Evolutionary conservation across 352 stramenopile genomes (phyloP).

Genomic region (Phytophthora aleatoria): DNA sequence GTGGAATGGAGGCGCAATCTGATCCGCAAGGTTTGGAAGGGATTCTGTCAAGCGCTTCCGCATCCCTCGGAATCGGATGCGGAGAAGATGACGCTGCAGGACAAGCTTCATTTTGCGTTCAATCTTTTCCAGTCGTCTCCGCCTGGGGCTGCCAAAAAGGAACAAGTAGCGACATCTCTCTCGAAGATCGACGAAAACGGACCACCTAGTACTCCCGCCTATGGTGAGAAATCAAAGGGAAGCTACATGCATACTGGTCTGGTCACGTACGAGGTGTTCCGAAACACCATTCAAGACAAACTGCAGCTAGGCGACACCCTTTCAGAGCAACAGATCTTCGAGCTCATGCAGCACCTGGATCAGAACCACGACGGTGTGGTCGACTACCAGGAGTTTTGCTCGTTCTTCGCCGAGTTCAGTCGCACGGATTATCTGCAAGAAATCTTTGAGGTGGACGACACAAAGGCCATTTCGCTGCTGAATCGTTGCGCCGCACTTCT

Average conservation of each 20-base stretch:
- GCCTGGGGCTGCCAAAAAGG: conserved; percentile 25
- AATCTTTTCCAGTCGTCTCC: conserved; percentile 57
- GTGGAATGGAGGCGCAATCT: conserved; percentile 73
- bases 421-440: conserved; percentile 73
- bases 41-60: conserved; percentile 63
- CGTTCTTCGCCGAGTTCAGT: conserved; percentile 86
- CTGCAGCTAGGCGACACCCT: conserved; percentile 64
- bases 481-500: conserved; percentile 67
- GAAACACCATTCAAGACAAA: conserved; percentile 67
- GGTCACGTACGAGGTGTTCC: conserved; percentile 83
- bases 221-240: conserved; percentile 35
- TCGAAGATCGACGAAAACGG: conserved; percentile 12
- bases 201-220: not conserved
- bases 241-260: conserved; percentile 55
- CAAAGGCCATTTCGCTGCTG: conserved; percentile 69
- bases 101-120: conserved; percentile 76
- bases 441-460: conserved; percentile 79
- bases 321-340: conserved; percentile 91
- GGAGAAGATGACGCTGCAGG: conserved; percentile 56
- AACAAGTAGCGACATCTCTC: conserved; percentile 8
- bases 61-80: conserved; percentile 40
- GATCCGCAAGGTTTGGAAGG: conserved; percentile 74
- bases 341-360: conserved; percentile 93
- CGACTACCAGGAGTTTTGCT: conserved; percentile 89
- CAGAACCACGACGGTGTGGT: conserved; percentile 91